Conservation (phyloP, 2,329 filamentous ascomycete species). For the Aspergillus sp. region DNA sequence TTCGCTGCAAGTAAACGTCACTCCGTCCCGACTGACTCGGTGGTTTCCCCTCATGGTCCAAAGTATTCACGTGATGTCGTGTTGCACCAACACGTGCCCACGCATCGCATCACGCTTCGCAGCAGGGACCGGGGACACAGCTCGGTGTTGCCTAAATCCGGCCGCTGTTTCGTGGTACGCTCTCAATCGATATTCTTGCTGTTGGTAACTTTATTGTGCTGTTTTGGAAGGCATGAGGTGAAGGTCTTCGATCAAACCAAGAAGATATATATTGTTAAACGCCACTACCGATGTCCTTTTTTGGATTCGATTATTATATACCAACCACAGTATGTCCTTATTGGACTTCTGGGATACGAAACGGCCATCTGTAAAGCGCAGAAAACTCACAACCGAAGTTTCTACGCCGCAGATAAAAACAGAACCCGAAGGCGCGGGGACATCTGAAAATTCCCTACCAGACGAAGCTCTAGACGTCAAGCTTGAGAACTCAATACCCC, state of each 20-base stretch:
- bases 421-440: constrained; percentile 7
- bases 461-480: constrained; percentile 36
- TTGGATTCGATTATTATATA: not conserved
- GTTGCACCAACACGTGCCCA: constrained; percentile 21
- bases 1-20: not conserved
- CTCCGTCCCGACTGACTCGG: not conserved
- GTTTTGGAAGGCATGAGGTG: not conserved
- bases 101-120: not conserved
- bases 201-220: not conserved
- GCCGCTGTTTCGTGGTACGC: not conserved
- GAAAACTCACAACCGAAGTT: constrained; percentile 23
- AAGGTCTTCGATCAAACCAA: not conserved
- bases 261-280: constrained; percentile 9
- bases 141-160: too few relatives aligned
- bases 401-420: not conserved
- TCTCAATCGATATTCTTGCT: not conserved
- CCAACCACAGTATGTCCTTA: constrained; percentile 31
- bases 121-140: not conserved
- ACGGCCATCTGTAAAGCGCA: constrained; percentile 32
- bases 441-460: not conserved
- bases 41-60: constrained; percentile 2
- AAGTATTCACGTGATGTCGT: constrained; percentile 32
- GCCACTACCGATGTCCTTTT: not conserved
- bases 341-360: constrained; percentile 38
- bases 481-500: constrained; percentile 27